Percentiles rank a stretch among this genome's conserved stretches.
These are phyloP conservation scores for Pyrenochaeta sp. DNA, from an alignment of 2,329 filamentous ascomycete genomes.

Conservation along the genomic window DNA sequence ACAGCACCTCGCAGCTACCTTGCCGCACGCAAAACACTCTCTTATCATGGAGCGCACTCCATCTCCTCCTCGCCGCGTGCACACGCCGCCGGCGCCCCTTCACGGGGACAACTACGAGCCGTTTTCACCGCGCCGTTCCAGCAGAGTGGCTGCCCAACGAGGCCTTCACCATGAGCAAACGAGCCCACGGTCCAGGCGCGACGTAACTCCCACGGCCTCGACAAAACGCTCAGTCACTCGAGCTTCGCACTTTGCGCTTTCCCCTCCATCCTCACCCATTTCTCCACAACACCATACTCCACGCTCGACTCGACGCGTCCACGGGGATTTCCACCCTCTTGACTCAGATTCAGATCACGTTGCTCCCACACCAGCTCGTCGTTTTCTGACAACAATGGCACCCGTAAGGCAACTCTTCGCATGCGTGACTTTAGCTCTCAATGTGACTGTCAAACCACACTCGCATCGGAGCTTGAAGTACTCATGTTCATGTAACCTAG, in stretches of 20 bases:
- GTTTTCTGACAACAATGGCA: conserved; percentile 38
- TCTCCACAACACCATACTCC: conserved; percentile 44
- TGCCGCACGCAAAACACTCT: conserved; percentile 3
- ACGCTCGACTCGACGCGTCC: conserved; percentile 42
- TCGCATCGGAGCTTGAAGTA: background rate
- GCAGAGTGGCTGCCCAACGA: conserved; percentile 68
- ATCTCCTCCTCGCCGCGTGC: conserved; percentile 65
- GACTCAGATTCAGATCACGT: conserved; percentile 44
- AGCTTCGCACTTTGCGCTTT: conserved; percentile 58
- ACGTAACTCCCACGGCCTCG: conserved; percentile 41
- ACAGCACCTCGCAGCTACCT: conserved; percentile 21
- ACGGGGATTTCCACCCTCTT: conserved; percentile 24
- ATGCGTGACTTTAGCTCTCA: background rate
- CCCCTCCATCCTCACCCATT: conserved; percentile 53
- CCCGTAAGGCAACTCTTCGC: conserved; percentile 29
- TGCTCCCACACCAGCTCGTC: conserved; percentile 36
- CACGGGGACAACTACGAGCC: conserved; percentile 77
- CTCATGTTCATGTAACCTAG: background rate
- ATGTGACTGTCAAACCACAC: conserved; percentile 7
- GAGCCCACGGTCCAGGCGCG: conserved; percentile 35
- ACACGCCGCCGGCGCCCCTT: conserved; percentile 73
- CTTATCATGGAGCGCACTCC: conserved; percentile 62
- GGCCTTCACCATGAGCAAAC: conserved; percentile 36
- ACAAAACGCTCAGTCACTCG: conserved; percentile 35
- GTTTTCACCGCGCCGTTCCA: conserved; percentile 72